phyloP scores from a whole-genome alignment of 2,329 filamentous ascomycete species.

The Hymenoscyphus fraxineus region DNA sequence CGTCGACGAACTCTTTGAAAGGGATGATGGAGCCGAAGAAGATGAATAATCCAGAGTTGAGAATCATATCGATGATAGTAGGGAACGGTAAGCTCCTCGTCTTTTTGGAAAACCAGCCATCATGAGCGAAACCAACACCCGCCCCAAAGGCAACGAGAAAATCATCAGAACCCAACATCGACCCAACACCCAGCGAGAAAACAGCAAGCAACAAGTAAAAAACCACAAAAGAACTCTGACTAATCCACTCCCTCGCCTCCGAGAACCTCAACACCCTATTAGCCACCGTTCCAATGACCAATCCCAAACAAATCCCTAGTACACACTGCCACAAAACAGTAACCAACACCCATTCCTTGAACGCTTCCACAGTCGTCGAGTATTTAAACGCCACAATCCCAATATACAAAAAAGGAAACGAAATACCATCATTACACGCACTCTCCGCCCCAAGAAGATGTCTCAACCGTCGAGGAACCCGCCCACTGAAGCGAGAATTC shows the following conservation, averaged over 20 bases:
- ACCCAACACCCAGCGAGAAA: slow-evolving; percentile 48
- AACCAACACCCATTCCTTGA: slow-evolving; percentile 50
- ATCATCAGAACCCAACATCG: slow-evolving; percentile 50
- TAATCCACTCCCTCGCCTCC: slow-evolving; percentile 43
- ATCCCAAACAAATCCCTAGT: slow-evolving; percentile 45
- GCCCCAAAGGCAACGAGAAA: slow-evolving; percentile 55
- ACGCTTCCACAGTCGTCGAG: slow-evolving; percentile 36
- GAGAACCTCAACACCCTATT: slow-evolving; percentile 48
- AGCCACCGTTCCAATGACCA: slow-evolving; percentile 44
- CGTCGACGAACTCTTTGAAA: slow-evolving; percentile 42
- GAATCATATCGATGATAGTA: slow-evolving; percentile 49
- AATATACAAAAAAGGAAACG: slow-evolving; percentile 54
- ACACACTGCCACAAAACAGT: slow-evolving; percentile 53
- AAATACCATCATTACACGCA: slow-evolving; percentile 53
- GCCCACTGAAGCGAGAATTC: slow-evolving; percentile 48
- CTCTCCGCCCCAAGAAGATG: slow-evolving; percentile 51
- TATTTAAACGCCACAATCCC: slow-evolving; percentile 45
- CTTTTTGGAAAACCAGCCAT: slow-evolving; percentile 49
- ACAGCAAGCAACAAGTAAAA: slow-evolving; percentile 54
- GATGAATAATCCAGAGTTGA: slow-evolving; percentile 53
- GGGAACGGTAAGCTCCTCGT: slow-evolving; percentile 44
- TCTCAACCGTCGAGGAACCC: slow-evolving; percentile 48
- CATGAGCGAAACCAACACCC: slow-evolving; percentile 50
- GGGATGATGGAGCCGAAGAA: slow-evolving; percentile 54
- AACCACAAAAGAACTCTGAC: slow-evolving; percentile 46